Conservation (phyloP, 176 grass and related monocot genomes). For the Carex scoparia region DNA sequence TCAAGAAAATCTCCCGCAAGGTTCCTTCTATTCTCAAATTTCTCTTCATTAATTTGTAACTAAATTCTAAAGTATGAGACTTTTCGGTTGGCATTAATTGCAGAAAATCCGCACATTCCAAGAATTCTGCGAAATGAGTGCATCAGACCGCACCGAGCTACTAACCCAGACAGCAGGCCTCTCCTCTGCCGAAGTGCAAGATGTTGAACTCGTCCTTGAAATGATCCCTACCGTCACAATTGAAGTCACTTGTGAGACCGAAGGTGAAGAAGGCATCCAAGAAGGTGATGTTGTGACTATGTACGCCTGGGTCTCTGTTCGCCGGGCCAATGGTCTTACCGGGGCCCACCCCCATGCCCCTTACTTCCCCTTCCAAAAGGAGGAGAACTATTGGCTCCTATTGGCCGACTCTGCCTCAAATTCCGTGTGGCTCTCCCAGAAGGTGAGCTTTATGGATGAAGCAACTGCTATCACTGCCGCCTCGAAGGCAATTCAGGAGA, state of each 20-base stretch:
- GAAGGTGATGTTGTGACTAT: slow-evolving; percentile 91
- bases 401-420: slow-evolving; percentile 61
- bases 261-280: slow-evolving; percentile 96
- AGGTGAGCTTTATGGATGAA: slow-evolving; percentile 94
- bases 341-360: slow-evolving; percentile 80
- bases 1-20: slow-evolving; percentile 85
- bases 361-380: slow-evolving; percentile 79
- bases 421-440: slow-evolving; percentile 90
- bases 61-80: background rate
- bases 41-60: background rate
- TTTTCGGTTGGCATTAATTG: slow-evolving; percentile 2
- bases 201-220: slow-evolving; percentile 81
- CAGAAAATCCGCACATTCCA: slow-evolving; percentile 88
- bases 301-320: slow-evolving; percentile 89
- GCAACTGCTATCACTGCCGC: slow-evolving; percentile 64
- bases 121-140: slow-evolving; percentile 62
- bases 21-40: slow-evolving; percentile 24
- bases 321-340: slow-evolving; percentile 66
- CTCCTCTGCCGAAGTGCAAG: slow-evolving; percentile 43
- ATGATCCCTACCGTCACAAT: slow-evolving; percentile 88
- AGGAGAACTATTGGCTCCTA: slow-evolving; percentile 97
- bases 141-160: slow-evolving; percentile 55
- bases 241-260: slow-evolving; percentile 90
- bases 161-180: slow-evolving; percentile 77
- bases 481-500: slow-evolving; percentile 91